These are phyloP conservation scores for Ogataea pini DNA, from an alignment of 805 yeast species.

Conservation along the genomic window DNA sequence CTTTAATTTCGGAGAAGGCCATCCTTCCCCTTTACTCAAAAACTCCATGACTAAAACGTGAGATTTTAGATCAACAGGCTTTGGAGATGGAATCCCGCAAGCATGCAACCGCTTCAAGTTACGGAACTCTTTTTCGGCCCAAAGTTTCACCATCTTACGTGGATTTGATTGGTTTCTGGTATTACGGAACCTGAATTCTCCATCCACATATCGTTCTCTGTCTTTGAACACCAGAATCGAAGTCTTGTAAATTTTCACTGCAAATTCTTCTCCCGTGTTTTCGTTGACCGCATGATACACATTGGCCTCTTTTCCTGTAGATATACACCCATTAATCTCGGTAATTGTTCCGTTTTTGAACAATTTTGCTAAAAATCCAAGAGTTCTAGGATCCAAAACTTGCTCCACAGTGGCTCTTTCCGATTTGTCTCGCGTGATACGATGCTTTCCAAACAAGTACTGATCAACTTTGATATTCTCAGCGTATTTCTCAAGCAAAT, in stretches of 20 bases:
- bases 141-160: conserved; percentile 92
- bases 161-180: conserved; percentile 87
- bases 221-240: conserved; percentile 97
- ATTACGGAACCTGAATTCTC: conserved; percentile 90
- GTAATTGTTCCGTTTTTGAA: conserved; percentile 82
- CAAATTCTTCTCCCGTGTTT: conserved; percentile 57
- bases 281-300: conserved; percentile 78
- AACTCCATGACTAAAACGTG: conserved; percentile 96
- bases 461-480: conserved; percentile 66
- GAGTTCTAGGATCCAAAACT: conserved; percentile 92
- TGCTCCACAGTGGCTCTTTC: conserved; percentile 97
- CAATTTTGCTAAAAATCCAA: conserved; percentile 76
- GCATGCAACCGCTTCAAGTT: conserved; percentile 79
- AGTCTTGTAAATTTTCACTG: conserved; percentile 93
- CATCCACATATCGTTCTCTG: conserved; percentile 92
- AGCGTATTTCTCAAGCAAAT: conserved; percentile 61
- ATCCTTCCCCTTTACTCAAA: conserved; percentile 72
- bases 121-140: conserved; percentile 98
- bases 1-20: conserved; percentile 86
- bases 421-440: conserved; percentile 75
- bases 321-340: conserved; percentile 87
- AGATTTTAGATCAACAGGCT: conserved; percentile 82
- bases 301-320: conserved; percentile 99
- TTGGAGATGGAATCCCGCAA: conserved; percentile 89
- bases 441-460: conserved; percentile 53